Evolutionary conservation across 106 monocot genomes (phyloP), one percentile per base, ranked within the genome.

Genomic region (Dioscorea alata): DNA sequence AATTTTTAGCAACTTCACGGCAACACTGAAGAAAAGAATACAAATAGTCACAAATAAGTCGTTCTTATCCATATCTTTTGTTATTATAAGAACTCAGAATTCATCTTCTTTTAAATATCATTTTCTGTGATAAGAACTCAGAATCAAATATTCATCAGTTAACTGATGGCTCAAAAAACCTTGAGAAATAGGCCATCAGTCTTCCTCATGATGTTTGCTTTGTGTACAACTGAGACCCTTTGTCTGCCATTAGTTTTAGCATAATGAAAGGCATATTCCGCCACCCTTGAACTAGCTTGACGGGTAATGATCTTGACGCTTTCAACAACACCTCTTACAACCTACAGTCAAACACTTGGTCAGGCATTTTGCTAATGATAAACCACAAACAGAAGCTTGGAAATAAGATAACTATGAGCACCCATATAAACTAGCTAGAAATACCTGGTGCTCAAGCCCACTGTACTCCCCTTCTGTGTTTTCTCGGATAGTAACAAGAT

Each of bases 201-300:
- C 66, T 89, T 97, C 69, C 89, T 84, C 96, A 97, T 97, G 51
- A 97, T 97, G 76, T 97, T 97, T 63, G 96, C 96, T 79, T 97
- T 97, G 69, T 97, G 96, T 59, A 92, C 92, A 22, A 92, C 96
- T 25, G 96, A 97, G n/a, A 97, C 92, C 75, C 89, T 92, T 56
- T 92, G 48, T 18, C 92, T 76, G 20, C 92, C 89, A 74, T 97
- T 77, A 17, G 89, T 31, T 72, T 85, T 78, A 17, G 96, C 96
- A 84, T 92, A 96, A 62, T 92, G 86, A 76, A 96, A 92, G 61
- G 96, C 96, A 81, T 97, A 97, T 67, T 97, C 96, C 59, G 92
- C 92, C 15, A 97, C 96, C 66, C 96, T 84, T 28, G 89, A 60
- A 78, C 96, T 92, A 42, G 96, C 96, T 32, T 92, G 92, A 32